These are phyloP conservation scores for Rubia occidens DNA, from an alignment of 305 asterid species.

Conservation along the genomic window DNA sequence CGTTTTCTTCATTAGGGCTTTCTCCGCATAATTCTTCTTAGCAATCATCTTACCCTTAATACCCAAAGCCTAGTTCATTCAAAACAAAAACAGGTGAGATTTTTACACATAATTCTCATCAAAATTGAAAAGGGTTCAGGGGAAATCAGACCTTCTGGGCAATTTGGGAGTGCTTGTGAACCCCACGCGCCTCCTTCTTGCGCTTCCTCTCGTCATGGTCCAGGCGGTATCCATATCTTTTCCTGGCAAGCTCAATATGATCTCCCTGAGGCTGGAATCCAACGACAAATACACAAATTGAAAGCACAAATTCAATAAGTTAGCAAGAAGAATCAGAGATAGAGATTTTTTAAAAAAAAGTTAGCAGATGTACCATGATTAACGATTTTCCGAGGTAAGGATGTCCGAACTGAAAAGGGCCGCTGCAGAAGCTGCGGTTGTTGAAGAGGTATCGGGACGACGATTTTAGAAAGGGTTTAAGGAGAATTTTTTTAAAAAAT, in stretches of 20 bases:
- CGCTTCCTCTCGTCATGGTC: conserved; percentile 88
- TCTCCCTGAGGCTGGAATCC: conserved; percentile 91
- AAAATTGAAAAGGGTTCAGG: neutral
- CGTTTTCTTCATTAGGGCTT: conserved; percentile 91
- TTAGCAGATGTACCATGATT: neutral
- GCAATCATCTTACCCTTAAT: conserved; percentile 80
- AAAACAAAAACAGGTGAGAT: neutral
- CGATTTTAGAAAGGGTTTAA: neutral
- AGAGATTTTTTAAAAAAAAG: neutral
- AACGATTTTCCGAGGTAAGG: neutral
- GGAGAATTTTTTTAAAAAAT: neutral
- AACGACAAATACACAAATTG: neutral
- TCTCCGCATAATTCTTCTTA: conserved; percentile 78
- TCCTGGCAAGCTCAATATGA: conserved; percentile 76
- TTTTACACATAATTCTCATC: neutral
- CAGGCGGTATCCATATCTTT: conserved; percentile 82
- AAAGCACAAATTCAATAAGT: neutral
- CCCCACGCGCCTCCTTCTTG: conserved; percentile 96
- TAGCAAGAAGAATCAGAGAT: neutral
- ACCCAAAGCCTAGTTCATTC: conserved; percentile 59
- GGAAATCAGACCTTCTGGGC: conserved; percentile 49
- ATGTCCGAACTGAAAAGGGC: neutral
- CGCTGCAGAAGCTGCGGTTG: neutral
- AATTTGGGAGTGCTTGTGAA: conserved; percentile 65
- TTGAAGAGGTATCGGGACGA: neutral